Conservation (phyloP, 495 filamentous ascomycete species). For the Neurospora sp. region DNA sequence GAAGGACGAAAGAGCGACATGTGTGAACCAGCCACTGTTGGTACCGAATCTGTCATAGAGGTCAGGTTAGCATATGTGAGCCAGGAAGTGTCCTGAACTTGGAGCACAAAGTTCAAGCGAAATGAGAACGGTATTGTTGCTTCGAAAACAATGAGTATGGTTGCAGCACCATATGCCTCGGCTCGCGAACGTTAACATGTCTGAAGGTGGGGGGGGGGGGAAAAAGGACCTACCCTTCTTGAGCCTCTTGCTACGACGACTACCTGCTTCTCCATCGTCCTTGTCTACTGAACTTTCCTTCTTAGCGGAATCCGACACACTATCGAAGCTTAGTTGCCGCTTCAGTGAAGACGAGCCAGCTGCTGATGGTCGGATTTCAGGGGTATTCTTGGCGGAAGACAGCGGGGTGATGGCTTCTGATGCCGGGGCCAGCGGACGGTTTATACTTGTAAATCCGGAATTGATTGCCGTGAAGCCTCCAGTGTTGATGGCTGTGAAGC, state of each 20-base stretch:
- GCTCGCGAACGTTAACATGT: not conserved
- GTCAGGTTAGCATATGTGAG: not conserved
- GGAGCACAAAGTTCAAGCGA: not conserved
- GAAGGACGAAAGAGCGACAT: conserved; percentile 89
- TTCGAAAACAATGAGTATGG: not conserved
- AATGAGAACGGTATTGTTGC: not conserved
- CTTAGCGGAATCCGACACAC: conserved; percentile 39
- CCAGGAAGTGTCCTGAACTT: not conserved
- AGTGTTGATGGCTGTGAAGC: conserved; percentile 68
- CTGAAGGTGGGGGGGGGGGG: no score
- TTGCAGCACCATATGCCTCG: not conserved
- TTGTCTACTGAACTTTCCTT: conserved; percentile 51
- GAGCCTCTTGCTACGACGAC: conserved; percentile 81
- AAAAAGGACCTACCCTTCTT: conserved; percentile 68
- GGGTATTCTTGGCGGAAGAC: conserved; percentile 45
- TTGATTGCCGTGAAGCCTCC: conserved; percentile 37
- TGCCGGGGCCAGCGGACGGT: conserved; percentile 35
- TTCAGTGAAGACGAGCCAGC: conserved; percentile 54
- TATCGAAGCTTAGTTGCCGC: conserved; percentile 74
- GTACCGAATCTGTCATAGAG: conserved; percentile 56
- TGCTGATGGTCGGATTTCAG: conserved; percentile 46
- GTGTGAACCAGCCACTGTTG: conserved; percentile 89
- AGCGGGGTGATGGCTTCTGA: conserved; percentile 38
- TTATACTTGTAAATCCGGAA: conserved; percentile 70
- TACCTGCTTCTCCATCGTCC: conserved; percentile 60